These are phyloP conservation scores for Abortiporus biennis DNA, from an alignment of 1,284 basidiomycete genomes.

Conservation along the genomic window DNA sequence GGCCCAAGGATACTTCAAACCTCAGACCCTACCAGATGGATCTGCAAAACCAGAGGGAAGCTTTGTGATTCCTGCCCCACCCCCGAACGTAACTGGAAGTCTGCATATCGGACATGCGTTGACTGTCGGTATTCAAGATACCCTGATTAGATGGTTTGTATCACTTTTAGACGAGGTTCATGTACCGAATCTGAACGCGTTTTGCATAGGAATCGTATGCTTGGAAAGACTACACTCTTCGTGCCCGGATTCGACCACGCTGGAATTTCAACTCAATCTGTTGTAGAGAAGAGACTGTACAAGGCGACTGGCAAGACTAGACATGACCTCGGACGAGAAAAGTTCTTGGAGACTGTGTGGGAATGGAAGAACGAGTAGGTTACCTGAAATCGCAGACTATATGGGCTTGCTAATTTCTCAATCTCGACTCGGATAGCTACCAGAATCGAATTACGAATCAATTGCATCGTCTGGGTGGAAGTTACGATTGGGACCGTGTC, in stretches of 20 bases:
- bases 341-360: slow-evolving; percentile 89
- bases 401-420: slow-evolving; percentile 12
- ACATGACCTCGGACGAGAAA: slow-evolving; percentile 92
- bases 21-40: slow-evolving; percentile 58
- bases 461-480: slow-evolving; percentile 85
- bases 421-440: slow-evolving; percentile 63
- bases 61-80: slow-evolving; percentile 90
- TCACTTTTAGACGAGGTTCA: not conserved
- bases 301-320: slow-evolving; percentile 82
- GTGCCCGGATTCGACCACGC: slow-evolving; percentile 98
- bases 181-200: not conserved
- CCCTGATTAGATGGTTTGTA: slow-evolving; percentile 78
- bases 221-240: slow-evolving; percentile 88
- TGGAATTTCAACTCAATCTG: slow-evolving; percentile 97
- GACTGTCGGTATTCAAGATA: slow-evolving; percentile 91
- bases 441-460: slow-evolving; percentile 90
- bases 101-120: slow-evolving; percentile 97
- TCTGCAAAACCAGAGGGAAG: slow-evolving; percentile 53
- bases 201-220: slow-evolving; percentile 85
- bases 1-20: slow-evolving; percentile 86
- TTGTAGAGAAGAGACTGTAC: slow-evolving; percentile 91
- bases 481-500: slow-evolving; percentile 90
- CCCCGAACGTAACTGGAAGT: slow-evolving; percentile 98
- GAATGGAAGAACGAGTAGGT: slow-evolving; percentile 95
- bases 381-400: not conserved